These are phyloP conservation scores for Daldinia caldariorum DNA, from an alignment of 495 filamentous ascomycete genomes.

Conservation along the genomic window DNA sequence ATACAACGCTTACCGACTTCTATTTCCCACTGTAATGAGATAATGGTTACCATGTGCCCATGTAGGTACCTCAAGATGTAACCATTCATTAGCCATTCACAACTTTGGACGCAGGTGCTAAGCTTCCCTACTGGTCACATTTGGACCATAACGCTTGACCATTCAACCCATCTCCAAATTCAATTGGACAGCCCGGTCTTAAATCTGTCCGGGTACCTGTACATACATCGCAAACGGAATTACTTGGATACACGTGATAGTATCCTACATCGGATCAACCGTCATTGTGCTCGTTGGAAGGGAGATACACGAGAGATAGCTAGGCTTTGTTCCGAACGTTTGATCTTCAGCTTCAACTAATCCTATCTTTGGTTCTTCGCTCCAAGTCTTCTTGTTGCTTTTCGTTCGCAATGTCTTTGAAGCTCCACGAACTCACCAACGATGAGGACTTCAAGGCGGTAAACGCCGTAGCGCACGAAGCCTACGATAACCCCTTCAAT, in stretches of 20 bases:
- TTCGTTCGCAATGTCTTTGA: constrained; percentile 30
- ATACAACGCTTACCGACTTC: not conserved
- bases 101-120: not conserved
- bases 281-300: not conserved
- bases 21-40: not conserved
- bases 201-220: not conserved
- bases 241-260: not conserved
- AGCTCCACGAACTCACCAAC: constrained; percentile 41
- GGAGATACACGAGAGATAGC: not conserved
- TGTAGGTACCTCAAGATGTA: constrained; percentile 1
- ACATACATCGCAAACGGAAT: not conserved
- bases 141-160: no score
- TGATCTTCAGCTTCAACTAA: not conserved
- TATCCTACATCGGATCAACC: not conserved
- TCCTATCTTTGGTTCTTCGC: not conserved
- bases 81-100: not conserved
- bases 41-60: not conserved
- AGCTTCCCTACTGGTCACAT: not conserved
- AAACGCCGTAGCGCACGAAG: constrained; percentile 30
- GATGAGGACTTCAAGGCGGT: constrained; percentile 42
- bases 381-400: no score
- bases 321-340: not conserved
- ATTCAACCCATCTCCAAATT: not conserved
- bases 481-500: constrained; percentile 38
- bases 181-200: not conserved